phyloP scores from a whole-genome alignment of 495 filamentous ascomycete species.

The Aspergillus ostianus region DNA sequence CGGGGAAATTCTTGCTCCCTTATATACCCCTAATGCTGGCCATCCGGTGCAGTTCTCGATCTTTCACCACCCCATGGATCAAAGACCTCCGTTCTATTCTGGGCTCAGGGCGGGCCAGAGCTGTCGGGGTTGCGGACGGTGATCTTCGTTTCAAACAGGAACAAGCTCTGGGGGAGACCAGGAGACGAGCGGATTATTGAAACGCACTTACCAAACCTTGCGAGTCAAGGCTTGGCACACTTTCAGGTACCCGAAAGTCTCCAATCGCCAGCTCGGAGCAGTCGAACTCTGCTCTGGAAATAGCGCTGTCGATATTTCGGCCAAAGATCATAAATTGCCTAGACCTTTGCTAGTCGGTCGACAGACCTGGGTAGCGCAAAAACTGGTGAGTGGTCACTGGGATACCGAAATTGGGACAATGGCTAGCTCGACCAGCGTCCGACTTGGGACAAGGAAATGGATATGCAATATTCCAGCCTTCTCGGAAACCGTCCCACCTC shows the following conservation, averaged over 20 bases:
- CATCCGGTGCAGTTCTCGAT: neutral
- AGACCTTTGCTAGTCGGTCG: neutral
- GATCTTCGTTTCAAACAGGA: neutral
- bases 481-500: neutral
- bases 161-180: neutral
- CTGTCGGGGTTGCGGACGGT: neutral
- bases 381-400: neutral
- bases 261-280: neutral
- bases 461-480: neutral
- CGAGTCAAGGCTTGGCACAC: neutral
- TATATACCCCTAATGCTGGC: neutral
- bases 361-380: neutral
- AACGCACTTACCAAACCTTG: neutral
- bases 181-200: neutral
- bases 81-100: neutral
- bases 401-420: neutral
- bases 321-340: neutral
- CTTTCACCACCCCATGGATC: neutral
- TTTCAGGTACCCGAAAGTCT: neutral
- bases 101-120: neutral
- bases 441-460: neutral
- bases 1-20: neutral
- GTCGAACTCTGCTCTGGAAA: neutral
- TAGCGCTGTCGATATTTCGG: neutral
- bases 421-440: neutral